Percentiles rank a stretch among this genome's conserved stretches.
These are phyloP conservation scores for Hypoxylon sp. DNA, from an alignment of 2,329 filamentous ascomycete species.

Conservation along the genomic window DNA sequence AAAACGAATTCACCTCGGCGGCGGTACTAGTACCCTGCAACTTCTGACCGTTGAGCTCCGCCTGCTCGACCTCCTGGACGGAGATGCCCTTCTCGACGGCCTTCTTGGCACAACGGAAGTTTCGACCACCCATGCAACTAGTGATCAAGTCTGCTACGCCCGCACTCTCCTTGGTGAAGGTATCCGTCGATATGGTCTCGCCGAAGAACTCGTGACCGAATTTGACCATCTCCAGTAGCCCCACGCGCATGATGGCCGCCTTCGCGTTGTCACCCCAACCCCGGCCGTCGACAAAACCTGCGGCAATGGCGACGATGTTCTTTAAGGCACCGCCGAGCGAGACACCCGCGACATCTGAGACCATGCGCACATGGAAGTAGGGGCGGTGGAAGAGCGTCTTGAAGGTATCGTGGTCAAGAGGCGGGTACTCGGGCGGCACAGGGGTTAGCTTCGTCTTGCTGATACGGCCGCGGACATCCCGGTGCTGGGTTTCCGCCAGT, in stretches of 20 bases:
- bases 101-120: constrained; percentile 94
- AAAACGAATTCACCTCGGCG: constrained; percentile 89
- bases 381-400: constrained; percentile 92
- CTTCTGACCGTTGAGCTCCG: constrained; percentile 96
- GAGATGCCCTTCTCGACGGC: constrained; percentile 83
- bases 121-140: constrained; percentile 90
- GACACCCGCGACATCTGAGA: constrained; percentile 95
- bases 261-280: constrained; percentile 99
- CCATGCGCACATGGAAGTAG: constrained; percentile 97
- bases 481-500: constrained; percentile 72
- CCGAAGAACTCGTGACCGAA: constrained; percentile 96
- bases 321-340: constrained; percentile 95
- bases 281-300: constrained; percentile 93
- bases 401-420: constrained; percentile 87
- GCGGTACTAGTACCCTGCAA: constrained; percentile 96
- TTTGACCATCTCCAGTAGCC: constrained; percentile 94
- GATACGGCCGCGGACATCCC: constrained; percentile 75
- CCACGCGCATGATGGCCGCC: constrained; percentile 97
- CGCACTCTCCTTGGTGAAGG: constrained; percentile 97
- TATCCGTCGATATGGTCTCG: constrained; percentile 82
- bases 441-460: constrained; percentile 80
- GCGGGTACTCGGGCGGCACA: constrained; percentile 85
- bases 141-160: constrained; percentile 97
- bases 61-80: constrained; percentile 88
- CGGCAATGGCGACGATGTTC: constrained; percentile 95